Percentiles rank a stretch among this genome's conserved stretches.
These are phyloP conservation scores for Yarrowia sp. DNA, from an alignment of 805 yeast genomes.

Conservation along the genomic window DNA sequence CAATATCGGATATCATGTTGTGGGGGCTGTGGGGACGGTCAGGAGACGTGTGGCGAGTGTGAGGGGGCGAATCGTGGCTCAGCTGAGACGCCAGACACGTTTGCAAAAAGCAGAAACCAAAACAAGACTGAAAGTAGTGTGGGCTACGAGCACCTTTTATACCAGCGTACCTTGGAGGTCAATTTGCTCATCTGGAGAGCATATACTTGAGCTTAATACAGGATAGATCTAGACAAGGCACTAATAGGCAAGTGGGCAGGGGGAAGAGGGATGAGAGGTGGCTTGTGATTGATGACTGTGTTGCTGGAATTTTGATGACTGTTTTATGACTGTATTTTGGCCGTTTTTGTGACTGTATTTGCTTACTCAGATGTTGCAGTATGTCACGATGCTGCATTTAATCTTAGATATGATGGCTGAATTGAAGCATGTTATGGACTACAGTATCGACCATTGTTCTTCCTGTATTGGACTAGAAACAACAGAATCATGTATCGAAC, in stretches of 20 bases:
- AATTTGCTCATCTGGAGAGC: constrained; percentile 22
- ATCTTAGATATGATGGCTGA: too few species aligned
- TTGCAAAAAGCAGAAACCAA: neutral
- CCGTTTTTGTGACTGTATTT: too few species aligned
- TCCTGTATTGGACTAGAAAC: too few species aligned
- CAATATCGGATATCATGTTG: neutral
- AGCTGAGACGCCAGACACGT: neutral
- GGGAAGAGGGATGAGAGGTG: too few species aligned
- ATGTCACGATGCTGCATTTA: too few species aligned
- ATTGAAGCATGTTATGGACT: too few species aligned
- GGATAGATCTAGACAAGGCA: neutral
- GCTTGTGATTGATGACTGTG: too few species aligned
- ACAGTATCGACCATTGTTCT: too few species aligned
- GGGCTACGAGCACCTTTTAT: constrained; percentile 13
- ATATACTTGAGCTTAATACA: neutral
- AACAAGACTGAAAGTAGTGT: neutral
- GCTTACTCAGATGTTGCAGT: too few species aligned
- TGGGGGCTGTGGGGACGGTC: neutral
- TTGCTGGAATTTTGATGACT: too few species aligned
- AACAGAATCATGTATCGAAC: too few species aligned
- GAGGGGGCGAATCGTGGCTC: neutral
- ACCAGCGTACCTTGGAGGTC: constrained; percentile 25
- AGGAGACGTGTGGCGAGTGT: neutral
- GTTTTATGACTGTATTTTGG: too few species aligned
- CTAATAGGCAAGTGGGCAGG: neutral